Evolutionary conservation across 116 monocot species (phyloP).

Genomic region (Iris pallida): DNA sequence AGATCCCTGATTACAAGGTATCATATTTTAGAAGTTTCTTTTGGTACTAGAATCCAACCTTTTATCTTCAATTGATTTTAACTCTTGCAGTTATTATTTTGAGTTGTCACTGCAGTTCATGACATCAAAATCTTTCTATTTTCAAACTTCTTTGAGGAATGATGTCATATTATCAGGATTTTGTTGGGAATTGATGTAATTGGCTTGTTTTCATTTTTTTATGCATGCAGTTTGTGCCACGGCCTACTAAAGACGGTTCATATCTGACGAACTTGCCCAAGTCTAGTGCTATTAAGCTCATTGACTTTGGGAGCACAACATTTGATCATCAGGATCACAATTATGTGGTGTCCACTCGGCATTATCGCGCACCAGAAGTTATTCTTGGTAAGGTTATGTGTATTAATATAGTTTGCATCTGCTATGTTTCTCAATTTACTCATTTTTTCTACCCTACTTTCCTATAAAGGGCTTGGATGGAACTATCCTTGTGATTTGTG

Average conservation of each 20-base stretch:
- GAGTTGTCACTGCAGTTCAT: no score
- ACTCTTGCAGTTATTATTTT: no score
- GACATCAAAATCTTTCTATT: no score
- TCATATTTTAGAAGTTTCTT: background rate
- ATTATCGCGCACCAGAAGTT: slow-evolving; percentile 96
- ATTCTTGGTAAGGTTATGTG: slow-evolving; percentile 69
- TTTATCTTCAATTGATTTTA: no score
- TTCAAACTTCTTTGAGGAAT: no score
- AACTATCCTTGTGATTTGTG: slow-evolving; percentile 97
- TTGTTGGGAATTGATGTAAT: no score
- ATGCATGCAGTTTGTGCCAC: slow-evolving; percentile 33
- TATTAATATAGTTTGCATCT: slow-evolving; percentile 1
- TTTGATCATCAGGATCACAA: slow-evolving; percentile 96
- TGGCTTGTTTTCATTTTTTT: slow-evolving; percentile 1
- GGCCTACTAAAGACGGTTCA: slow-evolving; percentile 43
- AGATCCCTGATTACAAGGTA: slow-evolving; percentile 88
- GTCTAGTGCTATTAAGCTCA: slow-evolving; percentile 90
- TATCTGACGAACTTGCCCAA: slow-evolving; percentile 75
- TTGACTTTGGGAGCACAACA: slow-evolving; percentile 97
- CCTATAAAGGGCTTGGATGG: slow-evolving; percentile 85
- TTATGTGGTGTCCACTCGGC: slow-evolving; percentile 92
- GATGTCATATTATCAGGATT: no score
- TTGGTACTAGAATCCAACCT: no score
- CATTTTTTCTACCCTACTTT: slow-evolving; percentile 1
- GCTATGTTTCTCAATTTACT: background rate